Percentiles rank a stretch among this genome's conserved stretches.
Evolutionary conservation across 2,329 filamentous ascomycete species (phyloP).

Genomic region (Fusarium aywerte): DNA sequence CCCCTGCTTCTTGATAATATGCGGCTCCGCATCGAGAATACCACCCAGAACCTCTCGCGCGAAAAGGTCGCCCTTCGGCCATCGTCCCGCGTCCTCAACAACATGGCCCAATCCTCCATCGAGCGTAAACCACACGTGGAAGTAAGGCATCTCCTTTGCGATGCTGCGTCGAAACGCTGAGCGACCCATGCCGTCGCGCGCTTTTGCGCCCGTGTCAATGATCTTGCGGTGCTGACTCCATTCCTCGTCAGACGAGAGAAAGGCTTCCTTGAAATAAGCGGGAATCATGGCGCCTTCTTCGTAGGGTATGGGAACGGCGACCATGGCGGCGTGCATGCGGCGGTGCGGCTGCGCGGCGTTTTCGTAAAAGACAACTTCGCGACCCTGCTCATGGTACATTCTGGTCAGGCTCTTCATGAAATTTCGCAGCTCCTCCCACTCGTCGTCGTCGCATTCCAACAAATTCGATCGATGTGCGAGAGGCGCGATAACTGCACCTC

Average conservation of each 20-base stretch:
- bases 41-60: conserved; percentile 91
- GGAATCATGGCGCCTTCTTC: conserved; percentile 91
- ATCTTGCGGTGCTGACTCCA: conserved; percentile 97
- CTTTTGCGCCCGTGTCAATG: conserved; percentile 81
- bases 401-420: conserved; percentile 97
- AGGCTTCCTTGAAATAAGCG: conserved; percentile 95
- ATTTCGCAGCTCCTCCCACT: conserved; percentile 99
- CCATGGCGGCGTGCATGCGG: conserved; percentile 85
- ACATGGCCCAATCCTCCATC: conserved; percentile 94
- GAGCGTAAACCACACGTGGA: conserved; percentile 94
- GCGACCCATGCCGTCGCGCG: conserved; percentile 74
- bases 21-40: conserved; percentile 84
- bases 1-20: conserved; percentile 90
- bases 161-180: conserved; percentile 83
- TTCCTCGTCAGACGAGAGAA: conserved; percentile 86
- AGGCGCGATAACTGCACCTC: conserved; percentile 88
- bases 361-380: conserved; percentile 96
- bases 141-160: conserved; percentile 97
- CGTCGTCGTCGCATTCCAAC: conserved; percentile 97
- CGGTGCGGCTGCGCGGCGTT: conserved; percentile 86
- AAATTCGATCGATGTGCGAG: conserved; percentile 88
- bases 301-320: conserved; percentile 88
- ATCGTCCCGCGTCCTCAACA: conserved; percentile 84
- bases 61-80: conserved; percentile 93
- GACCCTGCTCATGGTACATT: conserved; percentile 93